Conservation (phyloP, 2,329 filamentous ascomycete genomes). For the Beauveria varroae region DNA sequence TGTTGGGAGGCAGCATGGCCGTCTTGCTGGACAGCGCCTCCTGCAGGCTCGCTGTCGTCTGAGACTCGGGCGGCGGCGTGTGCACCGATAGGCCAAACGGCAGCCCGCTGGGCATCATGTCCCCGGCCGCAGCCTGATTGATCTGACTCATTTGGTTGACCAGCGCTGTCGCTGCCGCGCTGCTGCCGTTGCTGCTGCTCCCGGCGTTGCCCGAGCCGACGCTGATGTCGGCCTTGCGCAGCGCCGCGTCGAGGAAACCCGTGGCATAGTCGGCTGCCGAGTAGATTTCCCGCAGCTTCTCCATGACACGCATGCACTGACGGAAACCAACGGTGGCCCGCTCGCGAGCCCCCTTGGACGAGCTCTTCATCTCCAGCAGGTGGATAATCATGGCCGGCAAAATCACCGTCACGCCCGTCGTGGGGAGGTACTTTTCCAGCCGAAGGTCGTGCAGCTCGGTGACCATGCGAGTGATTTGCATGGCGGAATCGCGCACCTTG, state of each 20-base stretch:
- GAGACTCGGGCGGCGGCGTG: constrained; percentile 48
- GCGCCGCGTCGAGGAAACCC: constrained; percentile 85
- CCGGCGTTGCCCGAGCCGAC: constrained; percentile 32
- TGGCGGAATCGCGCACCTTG: constrained; percentile 76
- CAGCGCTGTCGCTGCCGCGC: constrained; percentile 17
- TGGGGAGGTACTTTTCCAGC: constrained; percentile 74
- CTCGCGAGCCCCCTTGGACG: constrained; percentile 61
- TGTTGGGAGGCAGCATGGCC: constrained; percentile 29
- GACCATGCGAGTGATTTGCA: constrained; percentile 78
- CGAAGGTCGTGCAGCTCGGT: constrained; percentile 65
- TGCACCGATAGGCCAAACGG: constrained; percentile 32
- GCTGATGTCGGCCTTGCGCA: constrained; percentile 78
- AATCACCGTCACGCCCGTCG: constrained; percentile 83
- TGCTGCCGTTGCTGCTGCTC: not conserved
- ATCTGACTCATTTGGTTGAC: not conserved
- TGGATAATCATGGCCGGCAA: constrained; percentile 92
- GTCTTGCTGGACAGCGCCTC: constrained; percentile 28
- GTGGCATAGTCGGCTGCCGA: constrained; percentile 94
- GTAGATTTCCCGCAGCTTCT: constrained; percentile 80
- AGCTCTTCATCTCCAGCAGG: constrained; percentile 84
- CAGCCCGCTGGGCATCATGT: constrained; percentile 28
- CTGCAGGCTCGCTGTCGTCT: constrained; percentile 22
- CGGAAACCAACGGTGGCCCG: constrained; percentile 74
- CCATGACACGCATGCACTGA: constrained; percentile 88
- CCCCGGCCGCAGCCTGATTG: constrained; percentile 12